A percentile compares a stretch with the other conserved stretches of the same genome.
These are phyloP conservation scores for Chenopodium suecicum DNA, from an alignment of 148 eudicot species.

Conservation along the genomic window DNA sequence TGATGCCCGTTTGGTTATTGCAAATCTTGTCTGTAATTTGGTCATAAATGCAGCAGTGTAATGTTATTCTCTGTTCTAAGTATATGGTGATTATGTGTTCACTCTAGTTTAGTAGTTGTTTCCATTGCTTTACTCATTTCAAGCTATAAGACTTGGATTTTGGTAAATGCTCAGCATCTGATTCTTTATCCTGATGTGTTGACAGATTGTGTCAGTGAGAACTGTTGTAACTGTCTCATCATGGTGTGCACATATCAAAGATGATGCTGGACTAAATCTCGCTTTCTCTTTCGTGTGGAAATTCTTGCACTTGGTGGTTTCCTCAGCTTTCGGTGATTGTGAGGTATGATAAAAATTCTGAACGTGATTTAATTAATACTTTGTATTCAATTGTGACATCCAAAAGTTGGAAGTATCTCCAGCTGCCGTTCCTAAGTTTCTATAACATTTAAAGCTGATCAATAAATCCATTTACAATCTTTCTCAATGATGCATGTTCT, in stretches of 20 bases:
- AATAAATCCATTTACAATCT: background rate
- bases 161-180: background rate
- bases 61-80: background rate
- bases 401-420: background rate
- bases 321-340: conserved; percentile 45
- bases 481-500: background rate
- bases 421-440: background rate
- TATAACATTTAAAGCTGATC: background rate
- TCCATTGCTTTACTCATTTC: conserved; percentile 1
- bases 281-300: conserved; percentile 58
- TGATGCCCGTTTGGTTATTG: background rate
- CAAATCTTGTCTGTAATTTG: background rate
- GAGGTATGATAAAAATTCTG: conserved; percentile 50
- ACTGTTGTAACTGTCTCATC: conserved; percentile 59
- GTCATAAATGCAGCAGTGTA: background rate
- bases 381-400: too few relatives aligned
- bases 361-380: background rate
- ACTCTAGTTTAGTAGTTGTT: conserved; percentile 7
- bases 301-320: conserved; percentile 59
- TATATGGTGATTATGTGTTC: background rate
- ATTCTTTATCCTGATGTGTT: conserved; percentile 9
- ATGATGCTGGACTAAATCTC: conserved; percentile 31
- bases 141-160: background rate
- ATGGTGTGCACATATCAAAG: conserved; percentile 51
- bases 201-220: conserved; percentile 66